These are phyloP conservation scores for Coemansia asiatica DNA, from an alignment of 192 early-diverging fungal genomes.

Conservation along the genomic window DNA sequence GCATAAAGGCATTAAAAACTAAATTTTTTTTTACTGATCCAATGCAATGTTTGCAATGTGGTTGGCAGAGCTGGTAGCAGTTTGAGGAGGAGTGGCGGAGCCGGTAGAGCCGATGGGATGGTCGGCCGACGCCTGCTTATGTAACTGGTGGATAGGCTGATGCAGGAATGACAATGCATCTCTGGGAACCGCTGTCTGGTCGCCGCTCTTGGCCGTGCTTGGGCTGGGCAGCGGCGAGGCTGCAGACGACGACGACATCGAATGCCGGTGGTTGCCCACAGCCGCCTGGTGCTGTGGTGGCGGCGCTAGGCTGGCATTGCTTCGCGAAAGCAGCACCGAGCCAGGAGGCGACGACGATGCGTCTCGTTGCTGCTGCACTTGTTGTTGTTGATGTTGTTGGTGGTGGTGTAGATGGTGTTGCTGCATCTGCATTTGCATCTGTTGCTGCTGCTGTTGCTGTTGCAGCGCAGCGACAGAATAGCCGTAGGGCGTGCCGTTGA, in stretches of 20 bases:
- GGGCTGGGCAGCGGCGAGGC: conserved; percentile 47
- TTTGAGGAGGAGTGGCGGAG: conserved; percentile 33
- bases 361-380: conserved; percentile 13
- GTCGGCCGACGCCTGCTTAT: conserved; percentile 38
- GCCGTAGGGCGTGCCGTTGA: conserved; percentile 31
- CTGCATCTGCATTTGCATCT: no score
- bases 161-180: conserved; percentile 55
- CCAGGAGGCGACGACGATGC: conserved; percentile 44
- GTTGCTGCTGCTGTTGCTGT: no score
- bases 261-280: conserved; percentile 21
- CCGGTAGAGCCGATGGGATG: conserved; percentile 16
- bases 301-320: conserved; percentile 11
- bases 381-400: conserved; percentile 2
- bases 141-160: conserved; percentile 52
- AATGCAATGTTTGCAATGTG: conserved; percentile 29
- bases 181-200: conserved; percentile 25
- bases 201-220: conserved; percentile 18
- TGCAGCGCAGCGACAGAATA: conserved; percentile 26
- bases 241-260: conserved; percentile 43
- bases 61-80: conserved; percentile 16
- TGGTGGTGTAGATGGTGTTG: conserved; percentile 7
- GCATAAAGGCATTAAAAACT: no score
- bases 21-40: conserved; percentile 23
- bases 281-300: conserved; percentile 20
- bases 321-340: conserved; percentile 15